Conservation (phyloP, 345 rosid species). For the Populus deltoides region DNA sequence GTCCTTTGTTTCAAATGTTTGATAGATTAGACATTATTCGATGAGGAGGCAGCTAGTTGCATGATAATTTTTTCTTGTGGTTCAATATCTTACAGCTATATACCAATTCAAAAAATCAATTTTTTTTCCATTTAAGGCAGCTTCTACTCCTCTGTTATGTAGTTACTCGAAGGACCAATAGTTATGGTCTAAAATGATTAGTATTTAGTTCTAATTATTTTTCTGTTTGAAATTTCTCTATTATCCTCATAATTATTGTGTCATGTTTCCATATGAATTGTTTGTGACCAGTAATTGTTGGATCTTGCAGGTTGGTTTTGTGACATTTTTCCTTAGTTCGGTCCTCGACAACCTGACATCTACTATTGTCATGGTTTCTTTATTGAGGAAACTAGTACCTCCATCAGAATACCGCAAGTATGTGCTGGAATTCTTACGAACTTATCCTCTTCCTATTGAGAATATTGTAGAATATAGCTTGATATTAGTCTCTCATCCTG, state of each 20-base stretch:
- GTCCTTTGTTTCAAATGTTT: conserved; percentile 2
- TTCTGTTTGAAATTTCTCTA: neutral
- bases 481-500: neutral
- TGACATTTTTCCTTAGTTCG: conserved; percentile 89
- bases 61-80: neutral
- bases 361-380: conserved; percentile 94
- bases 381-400: conserved; percentile 82
- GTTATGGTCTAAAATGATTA: neutral
- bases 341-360: conserved; percentile 93
- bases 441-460: neutral
- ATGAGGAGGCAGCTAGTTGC: neutral
- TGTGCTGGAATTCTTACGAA: conserved; percentile 21
- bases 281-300: conserved; percentile 23
- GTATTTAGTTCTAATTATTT: neutral
- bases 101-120: neutral
- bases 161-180: neutral
- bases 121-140: neutral
- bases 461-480: neutral
- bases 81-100: neutral
- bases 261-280: neutral
- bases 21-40: neutral
- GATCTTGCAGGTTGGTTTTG: conserved; percentile 70
- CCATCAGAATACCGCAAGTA: conserved; percentile 94
- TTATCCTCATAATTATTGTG: neutral
- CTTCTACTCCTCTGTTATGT: neutral